Evolutionary conservation across 345 rosid species (phyloP).

Genomic region (Eucalyptus regnans): DNA sequence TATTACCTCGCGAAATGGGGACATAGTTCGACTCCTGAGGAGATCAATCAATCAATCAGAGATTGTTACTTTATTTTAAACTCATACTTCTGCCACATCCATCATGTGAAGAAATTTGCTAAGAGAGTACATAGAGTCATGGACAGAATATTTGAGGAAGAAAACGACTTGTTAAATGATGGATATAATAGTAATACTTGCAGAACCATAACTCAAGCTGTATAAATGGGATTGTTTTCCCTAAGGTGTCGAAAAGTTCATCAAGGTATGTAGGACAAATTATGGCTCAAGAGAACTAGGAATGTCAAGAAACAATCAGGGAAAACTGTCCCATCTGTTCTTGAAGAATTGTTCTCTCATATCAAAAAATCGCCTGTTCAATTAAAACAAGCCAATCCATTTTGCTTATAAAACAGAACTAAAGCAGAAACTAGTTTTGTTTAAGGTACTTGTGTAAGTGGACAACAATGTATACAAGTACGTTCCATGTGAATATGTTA

Average conservation of each 20-base stretch:
- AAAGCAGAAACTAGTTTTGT: not conserved
- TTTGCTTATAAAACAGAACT: not conserved
- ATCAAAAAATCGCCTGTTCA: not conserved
- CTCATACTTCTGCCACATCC: not conserved
- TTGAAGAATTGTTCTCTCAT: not conserved
- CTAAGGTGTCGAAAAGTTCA: not conserved
- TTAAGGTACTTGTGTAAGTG: not conserved
- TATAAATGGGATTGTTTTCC: not conserved
- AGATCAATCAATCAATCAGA: not conserved
- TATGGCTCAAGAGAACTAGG: not conserved
- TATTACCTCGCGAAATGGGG: conserved; percentile 73
- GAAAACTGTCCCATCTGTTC: not conserved
- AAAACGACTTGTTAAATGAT: not conserved
- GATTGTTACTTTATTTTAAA: not conserved
- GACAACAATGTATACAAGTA: not conserved
- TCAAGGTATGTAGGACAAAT: not conserved
- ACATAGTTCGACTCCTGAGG: conserved; percentile 83
- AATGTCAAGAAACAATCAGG: not conserved
- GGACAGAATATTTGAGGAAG: not conserved
- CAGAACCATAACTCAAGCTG: not conserved
- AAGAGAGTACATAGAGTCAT: not conserved
- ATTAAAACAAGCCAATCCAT: not conserved
- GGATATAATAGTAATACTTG: not conserved
- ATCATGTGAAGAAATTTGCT: not conserved
- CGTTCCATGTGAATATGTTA: not conserved